These are phyloP conservation scores for Vanderwaltozyma yarrowii DNA, from an alignment of 805 yeast genomes.

Conservation along the genomic window DNA sequence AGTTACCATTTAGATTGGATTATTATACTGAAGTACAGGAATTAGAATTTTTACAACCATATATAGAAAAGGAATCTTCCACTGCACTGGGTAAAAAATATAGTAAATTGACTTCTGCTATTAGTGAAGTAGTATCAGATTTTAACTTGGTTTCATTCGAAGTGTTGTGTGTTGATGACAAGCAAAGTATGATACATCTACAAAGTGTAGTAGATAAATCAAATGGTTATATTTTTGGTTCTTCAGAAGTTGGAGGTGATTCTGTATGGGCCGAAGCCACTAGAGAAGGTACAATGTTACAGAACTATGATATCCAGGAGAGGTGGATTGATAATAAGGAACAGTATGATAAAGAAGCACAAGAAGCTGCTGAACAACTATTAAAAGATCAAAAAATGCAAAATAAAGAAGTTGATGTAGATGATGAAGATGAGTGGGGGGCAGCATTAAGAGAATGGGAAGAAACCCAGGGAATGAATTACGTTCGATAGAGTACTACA, in stretches of 20 bases:
- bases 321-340: conserved; percentile 88
- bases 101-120: conserved; percentile 58
- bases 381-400: conserved; percentile 33
- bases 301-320: conserved; percentile 68
- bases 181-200: conserved; percentile 78
- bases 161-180: conserved; percentile 85
- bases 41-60: conserved; percentile 54
- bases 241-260: conserved; percentile 94
- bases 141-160: conserved; percentile 81
- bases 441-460: conserved; percentile 52
- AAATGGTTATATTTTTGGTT: conserved; percentile 86
- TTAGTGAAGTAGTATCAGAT: conserved; percentile 78
- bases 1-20: conserved; percentile 70
- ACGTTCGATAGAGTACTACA: conserved; percentile 1
- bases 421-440: conserved; percentile 67
- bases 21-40: conserved; percentile 92
- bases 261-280: conserved; percentile 95
- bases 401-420: conserved; percentile 40
- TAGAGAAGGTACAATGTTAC: conserved; percentile 57
- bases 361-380: conserved; percentile 34
- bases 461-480: conserved; percentile 21
- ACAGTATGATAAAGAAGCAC: conserved; percentile 57
- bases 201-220: conserved; percentile 78
- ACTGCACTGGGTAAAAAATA: conserved; percentile 54
- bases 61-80: conserved; percentile 63